Percentiles rank a stretch among this genome's conserved stretches.
phyloP scores from a whole-genome alignment of 2,329 filamentous ascomycete genomes.

The Fusarium floridanum region DNA sequence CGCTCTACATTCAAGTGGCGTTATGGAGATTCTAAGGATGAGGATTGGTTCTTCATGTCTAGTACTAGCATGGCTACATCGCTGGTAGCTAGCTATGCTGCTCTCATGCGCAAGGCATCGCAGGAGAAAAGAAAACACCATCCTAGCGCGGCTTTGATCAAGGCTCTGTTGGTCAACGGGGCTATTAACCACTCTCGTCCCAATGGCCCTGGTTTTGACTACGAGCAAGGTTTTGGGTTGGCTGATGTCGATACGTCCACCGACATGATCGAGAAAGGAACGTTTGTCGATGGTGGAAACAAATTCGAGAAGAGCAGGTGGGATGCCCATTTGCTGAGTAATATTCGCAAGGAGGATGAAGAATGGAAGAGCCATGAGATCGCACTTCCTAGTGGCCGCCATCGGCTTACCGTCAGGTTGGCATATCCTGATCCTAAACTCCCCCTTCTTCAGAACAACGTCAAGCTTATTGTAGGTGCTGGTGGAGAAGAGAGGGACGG shows the following conservation, averaged over 20 bases:
- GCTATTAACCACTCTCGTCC: not conserved
- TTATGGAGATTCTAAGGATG: not conserved
- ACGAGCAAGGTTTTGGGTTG: constrained; percentile 1
- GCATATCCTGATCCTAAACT: not conserved
- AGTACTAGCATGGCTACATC: not conserved
- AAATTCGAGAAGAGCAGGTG: not conserved
- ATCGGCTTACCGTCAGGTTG: not conserved
- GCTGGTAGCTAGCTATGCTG: constrained; percentile 7
- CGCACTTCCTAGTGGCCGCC: not conserved
- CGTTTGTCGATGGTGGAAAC: not conserved
- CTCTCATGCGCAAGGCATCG: not conserved
- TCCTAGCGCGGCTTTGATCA: constrained; percentile 1
- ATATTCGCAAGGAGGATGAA: not conserved
- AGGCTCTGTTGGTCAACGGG: not conserved
- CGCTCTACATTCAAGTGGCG: not conserved
- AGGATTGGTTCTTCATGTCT: constrained; percentile 1
- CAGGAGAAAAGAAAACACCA: not conserved
- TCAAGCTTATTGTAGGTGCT: not conserved
- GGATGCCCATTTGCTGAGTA: not conserved
- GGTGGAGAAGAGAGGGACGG: not conserved
- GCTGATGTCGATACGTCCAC: not conserved
- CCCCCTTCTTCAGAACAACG: not conserved
- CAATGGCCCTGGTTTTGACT: no score
- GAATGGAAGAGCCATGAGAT: not conserved
- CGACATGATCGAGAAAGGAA: not conserved